These are phyloP conservation scores for Yamadazyma endophytica DNA, from an alignment of 805 yeast genomes.

Conservation along the genomic window DNA sequence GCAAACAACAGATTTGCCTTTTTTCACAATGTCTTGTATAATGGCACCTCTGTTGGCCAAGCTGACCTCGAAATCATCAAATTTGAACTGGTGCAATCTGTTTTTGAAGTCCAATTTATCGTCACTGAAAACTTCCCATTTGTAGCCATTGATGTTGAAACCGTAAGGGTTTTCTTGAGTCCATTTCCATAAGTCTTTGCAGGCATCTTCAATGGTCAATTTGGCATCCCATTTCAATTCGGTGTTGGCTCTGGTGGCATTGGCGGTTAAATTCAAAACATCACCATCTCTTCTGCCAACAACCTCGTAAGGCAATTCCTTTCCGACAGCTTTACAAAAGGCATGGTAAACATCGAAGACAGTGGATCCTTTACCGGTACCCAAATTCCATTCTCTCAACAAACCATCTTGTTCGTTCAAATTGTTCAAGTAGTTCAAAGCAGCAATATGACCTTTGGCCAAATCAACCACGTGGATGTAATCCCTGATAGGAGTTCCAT, in stretches of 20 bases:
- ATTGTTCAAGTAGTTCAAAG: constrained; percentile 50
- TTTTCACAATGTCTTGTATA: constrained; percentile 38
- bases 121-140: constrained; percentile 25
- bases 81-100: constrained; percentile 33
- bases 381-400: constrained; percentile 77
- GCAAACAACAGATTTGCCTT: constrained; percentile 35
- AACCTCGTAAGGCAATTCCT: constrained; percentile 60
- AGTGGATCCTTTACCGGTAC: constrained; percentile 77
- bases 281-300: constrained; percentile 71
- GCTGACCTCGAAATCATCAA: constrained; percentile 30
- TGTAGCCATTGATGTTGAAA: constrained; percentile 32
- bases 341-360: constrained; percentile 68
- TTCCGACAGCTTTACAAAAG: constrained; percentile 62
- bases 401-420: constrained; percentile 38
- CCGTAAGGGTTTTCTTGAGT: constrained; percentile 65
- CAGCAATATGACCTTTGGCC: constrained; percentile 73
- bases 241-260: constrained; percentile 58
- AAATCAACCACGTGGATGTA: constrained; percentile 79
- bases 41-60: constrained; percentile 51
- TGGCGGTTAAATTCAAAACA: constrained; percentile 70
- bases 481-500: constrained; percentile 81
- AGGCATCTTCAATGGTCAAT: constrained; percentile 55
- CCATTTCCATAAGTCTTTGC: constrained; percentile 77
- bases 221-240: constrained; percentile 67
- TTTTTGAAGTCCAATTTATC: constrained; percentile 19